Evolutionary conservation across 2,329 filamentous ascomycete genomes (phyloP), one percentile per base, ranked within the genome.

Genomic region (Trichoderma endophyticum): DNA sequence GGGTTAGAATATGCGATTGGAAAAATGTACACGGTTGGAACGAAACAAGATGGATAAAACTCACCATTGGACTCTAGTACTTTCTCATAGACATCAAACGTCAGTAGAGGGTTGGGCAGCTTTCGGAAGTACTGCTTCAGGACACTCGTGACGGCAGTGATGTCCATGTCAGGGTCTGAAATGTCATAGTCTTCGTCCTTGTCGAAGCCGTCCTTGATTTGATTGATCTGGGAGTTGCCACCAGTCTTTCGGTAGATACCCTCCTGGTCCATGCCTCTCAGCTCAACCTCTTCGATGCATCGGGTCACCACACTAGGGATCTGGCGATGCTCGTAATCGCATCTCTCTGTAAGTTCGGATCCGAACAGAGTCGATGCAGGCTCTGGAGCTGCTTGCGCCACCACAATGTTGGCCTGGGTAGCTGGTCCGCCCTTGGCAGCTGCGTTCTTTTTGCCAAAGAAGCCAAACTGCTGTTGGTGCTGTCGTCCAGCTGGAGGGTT

Each of bases 201-300:
- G 81, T 98, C 95, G 80, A 99, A 98, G 14, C 95, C 94, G 75
- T 95, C 93, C 78, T 95, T 93, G 76, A 99, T 93, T 78, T 89
- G 87, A 81, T 97, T 97, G 79, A 97, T 92, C 80, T 97, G 94
- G 9, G 93, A 94, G 77, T 92, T 94, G 75, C 95, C 96, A 71
- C 96, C 96, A 65, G 95, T 97, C 86, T 99, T 99, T 78, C 96
- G 91, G 84, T 99, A 99, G 77, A 99, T 97, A 74, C 96, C 96
- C 83, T 98, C 96, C 76, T 97, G 89, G 77, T 98, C 95, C 93
- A 99, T 97, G 82, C 95, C 96, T 79, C 96, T 91, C 26, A 96
- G 84, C 81, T 99, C 96, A 51, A 99, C 96, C 82, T 99, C 95
- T 79, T 97, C 93, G 76, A 99, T 97, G 82, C 96, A 99, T 62